These are phyloP conservation scores for Lodderomyces beijingensis DNA, from an alignment of 1,139 yeast genomes.

Conservation along the genomic window DNA sequence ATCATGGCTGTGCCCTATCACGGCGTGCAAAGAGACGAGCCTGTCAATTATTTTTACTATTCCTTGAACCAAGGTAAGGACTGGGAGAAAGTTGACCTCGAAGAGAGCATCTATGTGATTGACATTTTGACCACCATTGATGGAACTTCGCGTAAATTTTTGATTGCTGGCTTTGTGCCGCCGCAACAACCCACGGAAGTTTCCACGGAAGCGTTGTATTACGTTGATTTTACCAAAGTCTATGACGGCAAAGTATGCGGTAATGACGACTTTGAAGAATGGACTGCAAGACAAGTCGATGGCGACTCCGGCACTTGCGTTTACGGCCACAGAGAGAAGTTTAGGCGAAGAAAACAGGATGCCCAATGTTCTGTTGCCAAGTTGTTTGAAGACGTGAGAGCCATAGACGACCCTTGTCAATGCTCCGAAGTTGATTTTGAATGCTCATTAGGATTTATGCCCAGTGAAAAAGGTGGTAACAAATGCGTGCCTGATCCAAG, in stretches of 20 bases:
- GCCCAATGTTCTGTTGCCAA: conserved; percentile 67
- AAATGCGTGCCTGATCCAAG: conserved; percentile 53
- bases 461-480: conserved; percentile 30
- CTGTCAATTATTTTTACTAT: conserved; percentile 37
- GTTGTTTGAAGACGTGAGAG: conserved; percentile 54
- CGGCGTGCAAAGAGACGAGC: conserved; percentile 16
- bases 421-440: conserved; percentile 70
- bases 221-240: conserved; percentile 62
- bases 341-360: conserved; percentile 62
- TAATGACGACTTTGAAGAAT: conserved; percentile 60
- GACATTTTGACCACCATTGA: conserved; percentile 61
- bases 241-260: conserved; percentile 50
- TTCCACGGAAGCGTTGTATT: conserved; percentile 17
- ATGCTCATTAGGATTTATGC: conserved; percentile 57
- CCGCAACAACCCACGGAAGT: not conserved
- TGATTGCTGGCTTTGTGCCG: conserved; percentile 43
- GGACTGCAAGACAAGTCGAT: conserved; percentile 50
- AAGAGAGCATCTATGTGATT: conserved; percentile 41
- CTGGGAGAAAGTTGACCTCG: conserved; percentile 56
- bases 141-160: conserved; percentile 62
- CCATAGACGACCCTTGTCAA: conserved; percentile 55
- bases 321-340: conserved; percentile 68
- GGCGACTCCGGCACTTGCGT: conserved; percentile 50
- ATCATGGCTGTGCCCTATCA: conserved; percentile 56
- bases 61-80: conserved; percentile 73